Evolutionary conservation across 140 eudicot species (phyloP), one percentile per base, ranked within the genome.

Genomic region (Erigeron philadelphicus): DNA sequence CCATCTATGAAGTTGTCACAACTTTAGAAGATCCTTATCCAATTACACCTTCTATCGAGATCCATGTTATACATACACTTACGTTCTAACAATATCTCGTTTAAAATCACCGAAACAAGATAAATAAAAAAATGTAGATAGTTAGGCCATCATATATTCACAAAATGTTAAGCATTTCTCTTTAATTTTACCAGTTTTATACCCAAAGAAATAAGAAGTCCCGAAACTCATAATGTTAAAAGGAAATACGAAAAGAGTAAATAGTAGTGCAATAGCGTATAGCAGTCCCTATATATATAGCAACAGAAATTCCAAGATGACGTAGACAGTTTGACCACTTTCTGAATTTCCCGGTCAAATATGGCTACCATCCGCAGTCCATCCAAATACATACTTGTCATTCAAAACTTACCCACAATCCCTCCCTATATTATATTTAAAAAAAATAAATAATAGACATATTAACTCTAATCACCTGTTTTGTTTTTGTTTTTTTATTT

Each of bases 271-370:
- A 31, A 31, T 31, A 31, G 38, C 38, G 53, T 54, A 73, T 21
- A 54, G 59, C 55, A 74, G 69, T 67, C 74, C 74, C 75, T 49
- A 75, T 67, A 59, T 67, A 59, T 13, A 75, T 31, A 58, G 74
- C 75, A 75, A 74, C 72, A 74, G 78, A 66, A 53, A 59, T 59
- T 75, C 79, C 49, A 66, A 62, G 74, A 59, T 75, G 80, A 68
- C 80, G 75, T 64, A 18, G 70, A 35, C 75, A 68, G 64, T 75
- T 75, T 68, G 80, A 75, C 80, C 75, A 64, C 13, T 53, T 56
- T 67, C 61, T 58, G 17, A 6, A n/a, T 75, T 68, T 68, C 80
- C 78, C 56, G 64, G 75, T 75, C 80, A 75, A 75, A 75, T 45
- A 47, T 75, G 75, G 74, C 80, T 75, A 67, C 77, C 47, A 11